Evolutionary conservation across 345 rosid genomes (phyloP).

Genomic region (Corchorus capsularis): DNA sequence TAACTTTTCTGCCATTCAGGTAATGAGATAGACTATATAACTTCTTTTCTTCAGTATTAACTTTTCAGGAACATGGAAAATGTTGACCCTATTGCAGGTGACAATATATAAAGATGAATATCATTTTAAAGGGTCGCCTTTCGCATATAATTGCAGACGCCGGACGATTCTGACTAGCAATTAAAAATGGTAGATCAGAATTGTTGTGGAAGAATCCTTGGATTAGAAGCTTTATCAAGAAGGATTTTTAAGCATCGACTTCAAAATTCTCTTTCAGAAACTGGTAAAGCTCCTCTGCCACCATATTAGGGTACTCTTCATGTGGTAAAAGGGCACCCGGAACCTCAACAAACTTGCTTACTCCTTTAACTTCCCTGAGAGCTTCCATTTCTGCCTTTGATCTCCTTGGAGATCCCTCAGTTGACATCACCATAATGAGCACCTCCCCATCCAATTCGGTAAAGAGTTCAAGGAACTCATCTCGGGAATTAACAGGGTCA

Average conservation of each 20-base stretch:
- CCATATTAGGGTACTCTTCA: slow-evolving; percentile 77
- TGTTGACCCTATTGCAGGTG: background rate
- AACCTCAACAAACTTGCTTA: slow-evolving; percentile 70
- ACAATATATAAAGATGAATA: background rate
- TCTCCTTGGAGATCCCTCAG: slow-evolving; percentile 74
- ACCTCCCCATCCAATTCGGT: slow-evolving; percentile 59
- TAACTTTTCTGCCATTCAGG: background rate
- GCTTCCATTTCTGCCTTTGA: slow-evolving; percentile 95
- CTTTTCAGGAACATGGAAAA: background rate
- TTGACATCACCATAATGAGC: slow-evolving; percentile 66
- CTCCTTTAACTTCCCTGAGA: slow-evolving; percentile 67
- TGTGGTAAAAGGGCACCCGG: slow-evolving; percentile 89
- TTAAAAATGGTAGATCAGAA: background rate
- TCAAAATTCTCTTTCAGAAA: slow-evolving; percentile 63
- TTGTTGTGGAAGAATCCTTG: background rate
- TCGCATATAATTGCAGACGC: background rate
- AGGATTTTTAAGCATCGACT: slow-evolving; percentile 23
- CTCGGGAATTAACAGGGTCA: slow-evolving; percentile 72
- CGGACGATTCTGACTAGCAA: background rate
- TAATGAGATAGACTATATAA: background rate
- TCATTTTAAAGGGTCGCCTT: background rate
- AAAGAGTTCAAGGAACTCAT: slow-evolving; percentile 72
- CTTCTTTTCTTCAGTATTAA: background rate
- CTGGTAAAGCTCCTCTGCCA: slow-evolving; percentile 62
- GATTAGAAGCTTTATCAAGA: background rate